Conservation (phyloP, 257 asterid genomes). For the Pogostemon cablin region DNA sequence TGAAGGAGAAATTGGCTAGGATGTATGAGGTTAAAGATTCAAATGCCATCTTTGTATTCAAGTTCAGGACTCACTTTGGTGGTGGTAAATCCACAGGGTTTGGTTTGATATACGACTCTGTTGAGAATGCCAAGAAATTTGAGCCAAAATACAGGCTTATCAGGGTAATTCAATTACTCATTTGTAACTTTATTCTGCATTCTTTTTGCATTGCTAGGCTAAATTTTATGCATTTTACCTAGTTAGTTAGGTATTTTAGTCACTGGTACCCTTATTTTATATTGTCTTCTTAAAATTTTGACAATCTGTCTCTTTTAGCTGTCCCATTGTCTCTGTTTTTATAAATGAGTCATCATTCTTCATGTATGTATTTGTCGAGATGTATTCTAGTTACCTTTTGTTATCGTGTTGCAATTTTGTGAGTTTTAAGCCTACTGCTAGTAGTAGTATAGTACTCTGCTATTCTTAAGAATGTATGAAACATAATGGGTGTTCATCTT, state of each 20-base stretch:
- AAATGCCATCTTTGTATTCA: constrained; percentile 70
- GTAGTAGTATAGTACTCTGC: not conserved
- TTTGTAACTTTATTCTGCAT: not conserved
- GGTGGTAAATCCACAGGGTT: constrained; percentile 85
- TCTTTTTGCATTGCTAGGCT: not conserved
- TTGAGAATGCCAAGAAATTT: constrained; percentile 77
- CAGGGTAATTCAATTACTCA: constrained; percentile 52
- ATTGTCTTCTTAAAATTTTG: not conserved
- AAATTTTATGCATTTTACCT: not conserved
- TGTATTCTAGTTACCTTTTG: too few relatives aligned
- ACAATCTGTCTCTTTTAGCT: not conserved
- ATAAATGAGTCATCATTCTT: too few relatives aligned
- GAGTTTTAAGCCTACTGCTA: not conserved
- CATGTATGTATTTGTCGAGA: too few relatives aligned
- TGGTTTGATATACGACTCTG: constrained; percentile 82
- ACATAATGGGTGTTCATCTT: not conserved
- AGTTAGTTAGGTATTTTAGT: not conserved
- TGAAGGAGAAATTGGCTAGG: constrained; percentile 69
- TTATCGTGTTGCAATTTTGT: too few relatives aligned
- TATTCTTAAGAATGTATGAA: too few relatives aligned
- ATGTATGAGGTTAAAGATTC: constrained; percentile 69
- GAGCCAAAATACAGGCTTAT: constrained; percentile 89
- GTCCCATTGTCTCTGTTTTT: not conserved
- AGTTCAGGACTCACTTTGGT: constrained; percentile 81
- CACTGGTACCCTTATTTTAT: not conserved